Evolutionary conservation across 176 grass and related monocot genomes (phyloP), one percentile per base, ranked within the genome.

Genomic region (Avena atlantica): DNA sequence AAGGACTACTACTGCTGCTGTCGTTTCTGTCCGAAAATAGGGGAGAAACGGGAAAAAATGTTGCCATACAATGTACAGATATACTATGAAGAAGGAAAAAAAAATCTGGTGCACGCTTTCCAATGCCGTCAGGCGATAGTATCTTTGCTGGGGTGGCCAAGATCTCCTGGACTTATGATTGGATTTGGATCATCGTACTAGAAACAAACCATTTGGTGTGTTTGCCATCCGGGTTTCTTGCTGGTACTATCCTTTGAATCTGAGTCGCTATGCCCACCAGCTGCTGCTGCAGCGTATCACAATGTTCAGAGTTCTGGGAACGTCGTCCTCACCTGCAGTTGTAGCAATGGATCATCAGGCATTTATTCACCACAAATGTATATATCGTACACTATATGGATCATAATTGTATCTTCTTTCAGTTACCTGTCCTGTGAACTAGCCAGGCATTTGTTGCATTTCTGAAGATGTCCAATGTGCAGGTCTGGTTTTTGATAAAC

Each of bases 121-220:
- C 70, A 9, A 81, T 91, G 82, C 12, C 52, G 70, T 81, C 89
- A 78, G 86, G 86, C 76, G 45, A 52, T 84, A 66, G 36, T 68
- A 91, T 87, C 89, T 81, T 87, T 87, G 81, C 74, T 84, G 49
- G 74, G 77, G 34, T 80, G 75, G 31, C 80, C 81, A 80, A 75
- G 50, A 76, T 85, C 76, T 68, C 59, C 76, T 76, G 68, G 76
- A n/a, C 69, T 70, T 81, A 88, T 91, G 86, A 88, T 91, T 88
- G 76, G 80, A 60, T 91, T 91, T 88, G 76, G 80, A 60, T 91
- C 60, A 67, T 44, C 42, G 81, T 85, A 84, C 86, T 81, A 40
- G 45, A 86, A 89, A 50, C 15, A 17, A 60, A 47, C 72, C 63
- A 50, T 85, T 77, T 81, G 59, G 50, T 83, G 80, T 66, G 56